phyloP scores from a whole-genome alignment of 83 land plant species.

The Picea abies region DNA sequence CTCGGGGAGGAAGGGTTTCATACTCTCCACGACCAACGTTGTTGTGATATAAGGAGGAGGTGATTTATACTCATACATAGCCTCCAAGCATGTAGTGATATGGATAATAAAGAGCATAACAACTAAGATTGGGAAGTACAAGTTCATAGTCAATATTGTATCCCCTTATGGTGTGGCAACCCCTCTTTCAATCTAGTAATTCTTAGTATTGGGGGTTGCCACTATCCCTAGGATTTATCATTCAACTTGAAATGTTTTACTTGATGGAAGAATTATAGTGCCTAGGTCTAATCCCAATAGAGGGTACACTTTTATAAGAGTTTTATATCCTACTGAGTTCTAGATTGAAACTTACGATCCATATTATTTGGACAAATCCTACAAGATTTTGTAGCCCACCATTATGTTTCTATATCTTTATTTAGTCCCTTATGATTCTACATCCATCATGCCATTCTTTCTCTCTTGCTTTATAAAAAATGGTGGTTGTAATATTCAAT shows the following conservation, averaged over 20 bases:
- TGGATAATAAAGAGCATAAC: no score
- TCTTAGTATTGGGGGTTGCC: constrained; percentile 25
- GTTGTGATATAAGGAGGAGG: no score
- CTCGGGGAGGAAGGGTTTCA: no score
- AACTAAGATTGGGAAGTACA: no score
- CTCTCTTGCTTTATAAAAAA: constrained; percentile 23
- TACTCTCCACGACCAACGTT: no score
- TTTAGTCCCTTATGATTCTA: constrained; percentile 26
- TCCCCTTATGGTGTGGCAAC: not conserved
- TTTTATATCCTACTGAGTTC: constrained; percentile 55
- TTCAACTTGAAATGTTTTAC: constrained; percentile 25
- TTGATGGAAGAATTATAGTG: constrained; percentile 58
- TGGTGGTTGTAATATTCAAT: constrained; percentile 24
- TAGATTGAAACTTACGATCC: constrained; percentile 65
- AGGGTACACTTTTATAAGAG: constrained; percentile 38
- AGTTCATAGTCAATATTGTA: no score
- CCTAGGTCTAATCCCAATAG: constrained; percentile 65
- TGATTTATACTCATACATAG: no score
- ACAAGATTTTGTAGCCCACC: constrained; percentile 21
- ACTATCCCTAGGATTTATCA: constrained; percentile 67
- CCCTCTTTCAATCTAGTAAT: constrained; percentile 38
- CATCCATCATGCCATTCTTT: constrained; percentile 20
- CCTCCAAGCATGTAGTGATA: no score
- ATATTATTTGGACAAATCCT: constrained; percentile 34
- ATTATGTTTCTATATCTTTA: constrained; percentile 13